Evolutionary conservation across 2,329 filamentous ascomycete genomes (phyloP).

Genomic region (Venturia aucupariae): DNA sequence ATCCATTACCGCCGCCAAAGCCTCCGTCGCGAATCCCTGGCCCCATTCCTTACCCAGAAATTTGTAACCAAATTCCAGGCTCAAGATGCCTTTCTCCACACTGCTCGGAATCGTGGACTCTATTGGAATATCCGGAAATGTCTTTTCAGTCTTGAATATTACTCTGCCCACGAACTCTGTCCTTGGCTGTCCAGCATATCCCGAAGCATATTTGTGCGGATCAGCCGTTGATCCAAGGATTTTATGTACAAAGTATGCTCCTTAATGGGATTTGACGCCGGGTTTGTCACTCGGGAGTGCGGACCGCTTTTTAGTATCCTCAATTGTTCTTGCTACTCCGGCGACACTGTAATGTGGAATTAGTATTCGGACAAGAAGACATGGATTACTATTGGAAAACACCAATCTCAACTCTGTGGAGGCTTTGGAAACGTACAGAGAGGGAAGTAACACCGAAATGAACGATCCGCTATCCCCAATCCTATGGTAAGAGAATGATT

Average conservation of each 20-base stretch:
- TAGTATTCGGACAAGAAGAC: background rate
- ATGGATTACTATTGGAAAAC: background rate
- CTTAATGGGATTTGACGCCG: conserved; percentile 18
- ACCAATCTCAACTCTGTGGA: no score
- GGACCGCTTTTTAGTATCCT: conserved; percentile 23
- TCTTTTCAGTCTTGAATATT: conserved; percentile 16
- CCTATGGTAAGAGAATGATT: no score
- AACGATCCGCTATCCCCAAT: no score
- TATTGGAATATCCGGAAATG: conserved; percentile 17
- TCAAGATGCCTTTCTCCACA: conserved; percentile 18
- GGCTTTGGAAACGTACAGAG: no score
- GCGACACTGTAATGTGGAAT: conserved; percentile 19
- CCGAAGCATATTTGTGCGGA: background rate
- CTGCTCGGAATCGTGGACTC: conserved; percentile 17
- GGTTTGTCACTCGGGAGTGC: conserved; percentile 18
- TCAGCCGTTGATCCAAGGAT: conserved; percentile 14
- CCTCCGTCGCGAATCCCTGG: conserved; percentile 20
- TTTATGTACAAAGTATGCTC: conserved; percentile 24
- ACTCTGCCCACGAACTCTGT: conserved; percentile 22
- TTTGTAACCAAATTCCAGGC: conserved; percentile 19
- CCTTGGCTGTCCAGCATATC: background rate
- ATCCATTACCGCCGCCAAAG: conserved; percentile 21
- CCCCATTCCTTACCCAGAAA: conserved; percentile 19
- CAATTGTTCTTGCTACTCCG: conserved; percentile 20
- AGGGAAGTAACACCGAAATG: no score